A percentile compares a stretch with the other conserved stretches of the same genome.
Evolutionary conservation across 2,329 filamentous ascomycete genomes (phyloP).

Genomic region (Phoma herbarum): DNA sequence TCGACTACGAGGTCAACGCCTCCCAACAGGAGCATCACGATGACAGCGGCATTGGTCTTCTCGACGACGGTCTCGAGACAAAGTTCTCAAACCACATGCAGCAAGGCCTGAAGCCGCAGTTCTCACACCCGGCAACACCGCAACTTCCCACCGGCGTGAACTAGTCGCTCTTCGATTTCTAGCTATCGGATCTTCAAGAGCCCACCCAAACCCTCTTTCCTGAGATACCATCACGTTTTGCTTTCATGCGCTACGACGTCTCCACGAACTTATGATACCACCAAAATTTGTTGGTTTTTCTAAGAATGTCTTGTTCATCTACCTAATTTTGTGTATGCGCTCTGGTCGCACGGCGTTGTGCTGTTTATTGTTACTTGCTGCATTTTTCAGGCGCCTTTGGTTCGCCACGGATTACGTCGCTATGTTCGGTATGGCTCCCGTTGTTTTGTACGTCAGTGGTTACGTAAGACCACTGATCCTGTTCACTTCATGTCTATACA

Average conservation of each 20-base stretch:
- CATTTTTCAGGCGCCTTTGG: slow-evolving; percentile 15
- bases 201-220: slow-evolving; percentile 5
- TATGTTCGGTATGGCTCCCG: slow-evolving; percentile 15
- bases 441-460: background rate
- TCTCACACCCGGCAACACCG: slow-evolving; percentile 32
- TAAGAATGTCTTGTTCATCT: slow-evolving; percentile 37
- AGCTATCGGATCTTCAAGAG: background rate
- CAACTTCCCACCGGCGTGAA: slow-evolving; percentile 33
- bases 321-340: slow-evolving; percentile 38
- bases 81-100: slow-evolving; percentile 42
- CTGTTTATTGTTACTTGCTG: slow-evolving; percentile 8
- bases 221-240: slow-evolving; percentile 18
- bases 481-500: slow-evolving; percentile 21
- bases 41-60: slow-evolving; percentile 48
- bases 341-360: slow-evolving; percentile 11
- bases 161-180: slow-evolving; percentile 13
- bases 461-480: background rate
- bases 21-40: slow-evolving; percentile 46
- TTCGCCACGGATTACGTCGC: slow-evolving; percentile 12
- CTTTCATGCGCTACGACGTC: slow-evolving; percentile 36
- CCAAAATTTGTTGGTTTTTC: slow-evolving; percentile 37
- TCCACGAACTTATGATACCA: slow-evolving; percentile 45
- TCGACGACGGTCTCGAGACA: slow-evolving; percentile 48
- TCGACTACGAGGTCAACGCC: slow-evolving; percentile 43
- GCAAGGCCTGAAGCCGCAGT: slow-evolving; percentile 33